A percentile compares a stretch with the other conserved stretches of the same genome.
Conservation (phyloP, 768 basidiomycete genomes). For the Amanita jacksonii region DNA sequence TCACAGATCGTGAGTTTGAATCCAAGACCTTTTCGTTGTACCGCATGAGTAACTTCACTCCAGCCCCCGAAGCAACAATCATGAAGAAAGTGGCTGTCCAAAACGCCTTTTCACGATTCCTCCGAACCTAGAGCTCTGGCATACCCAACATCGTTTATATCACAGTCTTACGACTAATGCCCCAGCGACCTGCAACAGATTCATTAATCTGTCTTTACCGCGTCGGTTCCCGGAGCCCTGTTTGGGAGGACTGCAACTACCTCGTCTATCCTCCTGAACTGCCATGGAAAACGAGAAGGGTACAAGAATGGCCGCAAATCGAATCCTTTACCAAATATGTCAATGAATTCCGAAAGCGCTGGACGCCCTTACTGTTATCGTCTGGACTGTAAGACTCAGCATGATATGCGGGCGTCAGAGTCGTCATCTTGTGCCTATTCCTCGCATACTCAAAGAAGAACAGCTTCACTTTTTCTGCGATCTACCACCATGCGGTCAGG, state of each 20-base stretch:
- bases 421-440: slow-evolving; percentile 99
- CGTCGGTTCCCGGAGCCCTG: slow-evolving; percentile 30
- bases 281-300: slow-evolving; percentile 91
- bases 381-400: slow-evolving; percentile 96
- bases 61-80: slow-evolving; percentile 77
- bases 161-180: no score
- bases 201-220: slow-evolving; percentile 22
- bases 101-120: slow-evolving; percentile 65
- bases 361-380: slow-evolving; percentile 70
- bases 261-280: slow-evolving; percentile 92
- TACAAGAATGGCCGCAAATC: slow-evolving; percentile 96
- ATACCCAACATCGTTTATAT: no score
- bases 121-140: slow-evolving; percentile 35
- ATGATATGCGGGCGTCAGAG: slow-evolving; percentile 87
- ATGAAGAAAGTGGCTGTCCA: slow-evolving; percentile 86
- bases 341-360: slow-evolving; percentile 5
- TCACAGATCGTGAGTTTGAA: slow-evolving; percentile 64
- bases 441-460: slow-evolving; percentile 97
- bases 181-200: no score
- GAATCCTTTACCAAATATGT: slow-evolving; percentile 49
- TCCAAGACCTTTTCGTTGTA: not conserved
- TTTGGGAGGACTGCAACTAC: slow-evolving; percentile 72
- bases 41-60: not conserved
- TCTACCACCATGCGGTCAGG: slow-evolving; percentile 37
- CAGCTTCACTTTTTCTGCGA: slow-evolving; percentile 93